Base-by-base conservation (phyloP, 306 rosid genomes). In the Fragaria ananassa region DNA sequence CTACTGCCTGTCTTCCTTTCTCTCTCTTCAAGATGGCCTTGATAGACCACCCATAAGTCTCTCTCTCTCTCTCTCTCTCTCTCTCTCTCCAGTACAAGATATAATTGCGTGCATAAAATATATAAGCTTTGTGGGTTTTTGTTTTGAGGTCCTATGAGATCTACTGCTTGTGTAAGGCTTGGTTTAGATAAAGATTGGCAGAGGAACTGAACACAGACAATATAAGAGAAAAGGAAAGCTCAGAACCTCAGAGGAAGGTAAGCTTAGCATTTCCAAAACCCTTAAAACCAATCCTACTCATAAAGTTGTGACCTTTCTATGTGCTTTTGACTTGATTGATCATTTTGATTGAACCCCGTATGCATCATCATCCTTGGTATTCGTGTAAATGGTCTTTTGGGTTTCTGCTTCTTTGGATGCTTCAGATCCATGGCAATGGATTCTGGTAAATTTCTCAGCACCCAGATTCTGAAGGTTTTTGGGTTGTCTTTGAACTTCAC, bases 1-100 rank as follows among this genome's bases (percentile, higher is more conserved):
- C 78, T 27, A 21, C n/a, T 15, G n/a, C 72, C 63, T 27, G 18
- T 27, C 27, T 5, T 17, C 31, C 42, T 72, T 53, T 84, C 88
- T 79, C 88, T 80, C 86, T 83, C 88, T 78, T 80, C 81, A 83
- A 83, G 76, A 71, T 74, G 80, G 80, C 89, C 62, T 83, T 64
- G 80, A 63, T 74, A 65, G 73, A 65, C 78, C 70, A 71, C 77
- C 75, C 79, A 58, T 72, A 74, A 69, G 53, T 46, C 21, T 35
- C 60, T 62, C 72, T 74, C 37, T 71, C 44, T 37, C 11, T 44
- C 66, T 63, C 70, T 74, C 80, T 78, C 8, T 78, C 64, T 71
- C 35, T 47, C 68, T 63, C 70, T 46, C 19, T 62, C 69, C 44
- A 21, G 10, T 41, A 13, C 76, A 23, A 76, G 70, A 4, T 58